Conservation (phyloP, 1,284 basidiomycete species). For the Apiotrichum sp. region DNA sequence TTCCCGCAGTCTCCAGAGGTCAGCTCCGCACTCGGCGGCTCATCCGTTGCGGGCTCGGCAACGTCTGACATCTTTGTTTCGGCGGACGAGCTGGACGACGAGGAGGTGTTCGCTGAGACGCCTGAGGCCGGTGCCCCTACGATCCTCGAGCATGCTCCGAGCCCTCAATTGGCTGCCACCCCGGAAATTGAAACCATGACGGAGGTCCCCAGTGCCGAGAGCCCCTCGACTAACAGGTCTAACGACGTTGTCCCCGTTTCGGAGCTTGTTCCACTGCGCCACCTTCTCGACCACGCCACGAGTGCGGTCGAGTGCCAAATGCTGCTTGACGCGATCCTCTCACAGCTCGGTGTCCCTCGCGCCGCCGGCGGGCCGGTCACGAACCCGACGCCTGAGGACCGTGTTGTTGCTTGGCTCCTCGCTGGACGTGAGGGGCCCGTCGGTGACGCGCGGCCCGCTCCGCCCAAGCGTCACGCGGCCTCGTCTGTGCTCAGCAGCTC, state of each 20-base stretch:
- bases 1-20: background rate
- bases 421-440: conserved; percentile 32
- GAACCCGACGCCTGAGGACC: conserved; percentile 19
- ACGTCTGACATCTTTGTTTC: background rate
- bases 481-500: background rate
- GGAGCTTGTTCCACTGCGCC: conserved; percentile 59
- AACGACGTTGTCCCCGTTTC: conserved; percentile 26
- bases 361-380: background rate
- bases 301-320: conserved; percentile 75
- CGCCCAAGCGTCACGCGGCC: background rate
- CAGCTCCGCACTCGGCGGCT: background rate
- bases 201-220: background rate
- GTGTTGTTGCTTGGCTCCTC: conserved; percentile 36
- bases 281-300: conserved; percentile 63
- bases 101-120: background rate
- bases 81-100: background rate
- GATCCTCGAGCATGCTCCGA: background rate
- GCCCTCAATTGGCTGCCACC: too few relatives aligned
- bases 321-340: conserved; percentile 71
- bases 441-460: background rate
- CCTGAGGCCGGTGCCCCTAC: background rate
- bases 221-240: background rate
- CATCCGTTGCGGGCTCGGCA: background rate
- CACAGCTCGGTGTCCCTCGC: conserved; percentile 53
- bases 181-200: too few relatives aligned